Percentiles rank a stretch among this genome's conserved stretches.
Evolutionary conservation across 1,284 basidiomycete genomes (phyloP).

Genomic region (Neolentinus lepideus): DNA sequence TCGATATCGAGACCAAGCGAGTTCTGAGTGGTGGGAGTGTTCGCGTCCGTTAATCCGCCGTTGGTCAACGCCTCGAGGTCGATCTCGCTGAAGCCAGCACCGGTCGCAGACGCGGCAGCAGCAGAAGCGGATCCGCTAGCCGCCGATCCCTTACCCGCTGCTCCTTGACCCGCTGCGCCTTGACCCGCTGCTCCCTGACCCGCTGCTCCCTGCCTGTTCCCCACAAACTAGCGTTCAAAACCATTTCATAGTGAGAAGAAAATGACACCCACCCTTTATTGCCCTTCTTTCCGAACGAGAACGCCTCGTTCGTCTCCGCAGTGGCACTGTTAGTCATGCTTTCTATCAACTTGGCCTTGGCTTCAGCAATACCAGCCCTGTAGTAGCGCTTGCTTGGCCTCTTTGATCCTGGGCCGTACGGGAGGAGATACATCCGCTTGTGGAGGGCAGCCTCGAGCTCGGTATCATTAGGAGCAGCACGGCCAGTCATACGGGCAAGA

Average conservation of each 20-base stretch:
- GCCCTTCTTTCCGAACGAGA: conserved; percentile 8
- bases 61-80: conserved; percentile 30
- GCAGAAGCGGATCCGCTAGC: conserved; percentile 11
- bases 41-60: conserved; percentile 43
- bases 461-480: conserved; percentile 38
- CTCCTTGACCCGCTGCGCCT: background rate
- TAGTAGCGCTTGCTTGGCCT: conserved; percentile 30
- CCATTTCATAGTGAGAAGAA: conserved; percentile 5
- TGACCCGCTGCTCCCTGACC: conserved; percentile 8
- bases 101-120: conserved; percentile 12
- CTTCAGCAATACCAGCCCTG: conserved; percentile 16
- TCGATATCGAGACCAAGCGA: conserved; percentile 73
- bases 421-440: conserved; percentile 39
- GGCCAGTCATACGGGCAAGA: conserved; percentile 63
- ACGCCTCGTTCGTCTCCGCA: conserved; percentile 2
- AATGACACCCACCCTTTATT: conserved; percentile 12
- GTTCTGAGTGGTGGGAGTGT: conserved; percentile 42
- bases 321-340: background rate
- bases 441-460: conserved; percentile 44
- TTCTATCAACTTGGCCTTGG: conserved; percentile 9
- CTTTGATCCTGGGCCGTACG: conserved; percentile 12
- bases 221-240: conserved; percentile 9
- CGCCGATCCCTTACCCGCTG: conserved; percentile 7
- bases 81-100: conserved; percentile 24
- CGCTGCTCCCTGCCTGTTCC: conserved; percentile 7